phyloP scores from a whole-genome alignment of 2,329 filamentous ascomycete species.

The Zelopaecilomyces penicillatus region DNA sequence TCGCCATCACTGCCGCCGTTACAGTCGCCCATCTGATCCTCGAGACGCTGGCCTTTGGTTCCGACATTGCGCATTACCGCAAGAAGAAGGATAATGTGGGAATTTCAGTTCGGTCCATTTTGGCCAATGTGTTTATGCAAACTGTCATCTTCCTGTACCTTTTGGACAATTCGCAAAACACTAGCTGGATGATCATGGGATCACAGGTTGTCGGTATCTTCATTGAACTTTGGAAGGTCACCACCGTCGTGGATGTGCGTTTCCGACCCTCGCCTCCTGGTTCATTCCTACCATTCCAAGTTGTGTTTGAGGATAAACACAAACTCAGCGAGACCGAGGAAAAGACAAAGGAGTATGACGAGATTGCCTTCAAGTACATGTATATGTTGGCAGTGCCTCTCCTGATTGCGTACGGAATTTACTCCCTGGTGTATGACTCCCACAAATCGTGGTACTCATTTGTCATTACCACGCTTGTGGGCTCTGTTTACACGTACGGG shows the following conservation, averaged over 20 bases:
- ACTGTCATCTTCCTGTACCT: constrained; percentile 91
- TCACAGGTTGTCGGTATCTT: constrained; percentile 76
- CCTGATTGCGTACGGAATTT: constrained; percentile 78
- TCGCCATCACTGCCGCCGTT: constrained; percentile 75
- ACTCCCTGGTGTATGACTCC: constrained; percentile 84
- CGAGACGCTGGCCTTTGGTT: constrained; percentile 93
- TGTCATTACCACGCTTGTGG: constrained; percentile 88
- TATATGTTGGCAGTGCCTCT: constrained; percentile 88
- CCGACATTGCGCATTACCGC: constrained; percentile 93
- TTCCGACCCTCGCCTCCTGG: constrained; percentile 60
- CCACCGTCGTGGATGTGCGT: constrained; percentile 85
- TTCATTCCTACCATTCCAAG: constrained; percentile 66
- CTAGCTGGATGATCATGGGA: constrained; percentile 97
- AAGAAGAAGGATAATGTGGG: constrained; percentile 99
- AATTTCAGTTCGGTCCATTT: constrained; percentile 89
- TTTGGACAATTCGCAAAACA: constrained; percentile 94
- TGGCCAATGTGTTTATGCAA: constrained; percentile 98
- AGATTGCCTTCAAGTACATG: constrained; percentile 95
- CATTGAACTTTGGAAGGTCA: constrained; percentile 83
- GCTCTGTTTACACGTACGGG: constrained; percentile 93
- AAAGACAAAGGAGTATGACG: constrained; percentile 97
- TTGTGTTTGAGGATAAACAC: constrained; percentile 94
- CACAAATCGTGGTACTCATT: constrained; percentile 99
- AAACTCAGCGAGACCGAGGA: constrained; percentile 90
- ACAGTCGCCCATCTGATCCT: constrained; percentile 89